These are phyloP conservation scores for Punctularia strigosozonata DNA, from an alignment of 768 basidiomycete species.

Conservation along the genomic window DNA sequence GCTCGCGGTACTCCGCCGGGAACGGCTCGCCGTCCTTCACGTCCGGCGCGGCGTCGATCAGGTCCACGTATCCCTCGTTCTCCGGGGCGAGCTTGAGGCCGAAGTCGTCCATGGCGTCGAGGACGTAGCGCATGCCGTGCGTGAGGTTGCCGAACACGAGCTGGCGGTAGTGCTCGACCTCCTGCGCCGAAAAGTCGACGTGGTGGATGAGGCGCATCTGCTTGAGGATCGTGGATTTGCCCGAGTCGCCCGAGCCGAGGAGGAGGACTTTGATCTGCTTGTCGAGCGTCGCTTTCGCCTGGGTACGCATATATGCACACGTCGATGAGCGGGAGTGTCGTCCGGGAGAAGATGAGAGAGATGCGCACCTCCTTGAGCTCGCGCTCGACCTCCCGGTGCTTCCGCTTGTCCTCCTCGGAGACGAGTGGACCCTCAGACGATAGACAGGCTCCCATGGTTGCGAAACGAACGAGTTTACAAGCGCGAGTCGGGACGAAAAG, in stretches of 20 bases:
- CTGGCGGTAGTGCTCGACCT: slow-evolving; percentile 33
- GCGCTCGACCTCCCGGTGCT: background rate
- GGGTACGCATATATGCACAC: background rate
- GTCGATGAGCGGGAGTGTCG: background rate
- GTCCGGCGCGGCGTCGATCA: slow-evolving; percentile 24
- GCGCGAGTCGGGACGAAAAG: no score
- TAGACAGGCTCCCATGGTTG: no score
- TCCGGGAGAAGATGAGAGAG: background rate
- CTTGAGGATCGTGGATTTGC: slow-evolving; percentile 30
- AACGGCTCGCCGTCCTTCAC: slow-evolving; percentile 28
- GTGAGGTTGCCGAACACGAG: slow-evolving; percentile 35
- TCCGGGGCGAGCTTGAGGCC: slow-evolving; percentile 20
- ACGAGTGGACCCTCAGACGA: no score
- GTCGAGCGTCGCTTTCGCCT: background rate
- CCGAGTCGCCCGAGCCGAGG: slow-evolving; percentile 29
- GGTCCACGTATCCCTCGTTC: slow-evolving; percentile 20
- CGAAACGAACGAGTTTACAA: no score
- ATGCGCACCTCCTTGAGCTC: background rate
- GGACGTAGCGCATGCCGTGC: slow-evolving; percentile 25
- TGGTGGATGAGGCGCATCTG: slow-evolving; percentile 39
- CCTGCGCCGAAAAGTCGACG: slow-evolving; percentile 24
- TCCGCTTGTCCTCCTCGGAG: background rate
- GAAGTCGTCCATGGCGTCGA: slow-evolving; percentile 28
- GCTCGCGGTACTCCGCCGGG: slow-evolving; percentile 23
- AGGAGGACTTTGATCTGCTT: slow-evolving; percentile 7